These are phyloP conservation scores for Thraustotheca clavata DNA, from an alignment of 352 stramenopile species.

Conservation along the genomic window DNA sequence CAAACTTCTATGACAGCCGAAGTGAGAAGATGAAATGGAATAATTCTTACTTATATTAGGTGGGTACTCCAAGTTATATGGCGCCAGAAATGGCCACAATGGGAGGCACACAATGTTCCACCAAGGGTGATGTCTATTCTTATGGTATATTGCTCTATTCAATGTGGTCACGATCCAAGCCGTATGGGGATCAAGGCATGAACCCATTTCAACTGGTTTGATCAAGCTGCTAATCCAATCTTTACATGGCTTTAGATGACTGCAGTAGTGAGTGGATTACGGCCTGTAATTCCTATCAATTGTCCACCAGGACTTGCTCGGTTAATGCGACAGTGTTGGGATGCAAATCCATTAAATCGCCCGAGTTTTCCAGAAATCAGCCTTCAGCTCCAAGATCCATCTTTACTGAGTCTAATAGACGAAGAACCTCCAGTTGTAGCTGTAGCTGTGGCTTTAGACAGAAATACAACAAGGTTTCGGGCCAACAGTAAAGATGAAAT, in stretches of 20 bases:
- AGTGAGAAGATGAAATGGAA: conserved; percentile 14
- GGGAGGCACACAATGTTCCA: conserved; percentile 79
- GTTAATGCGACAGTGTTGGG: conserved; percentile 79
- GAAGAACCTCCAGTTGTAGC: no score
- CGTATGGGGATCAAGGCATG: conserved; percentile 85
- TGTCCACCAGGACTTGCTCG: conserved; percentile 63
- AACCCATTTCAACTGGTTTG: conserved; percentile 83
- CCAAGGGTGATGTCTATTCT: conserved; percentile 81
- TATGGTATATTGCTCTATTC: conserved; percentile 83
- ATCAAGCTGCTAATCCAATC: neutral
- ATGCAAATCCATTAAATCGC: conserved; percentile 55
- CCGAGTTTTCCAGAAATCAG: conserved; percentile 76
- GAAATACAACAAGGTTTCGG: neutral
- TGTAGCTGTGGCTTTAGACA: neutral
- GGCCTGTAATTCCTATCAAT: conserved; percentile 74
- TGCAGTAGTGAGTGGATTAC: conserved; percentile 74
- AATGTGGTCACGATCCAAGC: conserved; percentile 80
- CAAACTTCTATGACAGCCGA: conserved; percentile 82
- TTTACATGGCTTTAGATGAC: conserved; percentile 46
- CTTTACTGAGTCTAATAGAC: no score
- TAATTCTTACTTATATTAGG: conserved; percentile 26
- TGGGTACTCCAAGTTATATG: conserved; percentile 86
- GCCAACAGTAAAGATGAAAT: neutral
- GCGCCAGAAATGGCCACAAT: conserved; percentile 87
- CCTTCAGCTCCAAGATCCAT: conserved; percentile 65